phyloP scores from a whole-genome alignment of 441 rosid species.

The Populus hybrid region DNA sequence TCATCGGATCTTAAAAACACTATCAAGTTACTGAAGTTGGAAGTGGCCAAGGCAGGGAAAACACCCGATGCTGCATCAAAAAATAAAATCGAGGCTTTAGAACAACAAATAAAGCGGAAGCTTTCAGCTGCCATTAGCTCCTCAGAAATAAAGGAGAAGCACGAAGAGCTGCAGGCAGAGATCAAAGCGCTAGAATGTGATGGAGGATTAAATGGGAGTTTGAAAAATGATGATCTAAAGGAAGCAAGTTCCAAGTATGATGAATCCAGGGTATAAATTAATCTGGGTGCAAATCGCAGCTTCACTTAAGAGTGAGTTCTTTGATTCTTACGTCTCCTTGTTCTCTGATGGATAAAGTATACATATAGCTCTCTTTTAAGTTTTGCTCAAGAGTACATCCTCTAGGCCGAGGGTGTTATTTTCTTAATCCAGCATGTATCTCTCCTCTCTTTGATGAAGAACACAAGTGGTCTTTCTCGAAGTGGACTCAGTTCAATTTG shows the following conservation, averaged over 20 bases:
- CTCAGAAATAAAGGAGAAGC: conserved; percentile 50
- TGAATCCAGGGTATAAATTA: conserved; percentile 48
- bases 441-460: not conserved
- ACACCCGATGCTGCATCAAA: conserved; percentile 38
- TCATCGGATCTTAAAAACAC: conserved; percentile 59
- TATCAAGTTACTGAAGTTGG: conserved; percentile 60
- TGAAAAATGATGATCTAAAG: conserved; percentile 18
- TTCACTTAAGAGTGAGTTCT: conserved; percentile 40
- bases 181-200: conserved; percentile 34
- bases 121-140: conserved; percentile 47
- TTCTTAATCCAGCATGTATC: not conserved
- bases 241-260: conserved; percentile 17
- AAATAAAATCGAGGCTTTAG: conserved; percentile 52
- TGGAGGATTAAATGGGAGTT: conserved; percentile 33
- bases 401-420: not conserved
- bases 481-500: not conserved
- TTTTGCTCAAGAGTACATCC: not conserved
- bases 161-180: conserved; percentile 47
- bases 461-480: not conserved
- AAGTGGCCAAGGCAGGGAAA: conserved; percentile 54
- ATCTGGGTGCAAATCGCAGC: conserved; percentile 46
- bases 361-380: not conserved
- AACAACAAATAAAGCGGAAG: conserved; percentile 57
- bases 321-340: not conserved
- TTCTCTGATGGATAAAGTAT: not conserved